Percentiles rank a stretch among this genome's conserved stretches.
These are phyloP conservation scores for Schizosaccharomyces cryophilus DNA, from an alignment of 805 yeast species.

Conservation along the genomic window DNA sequence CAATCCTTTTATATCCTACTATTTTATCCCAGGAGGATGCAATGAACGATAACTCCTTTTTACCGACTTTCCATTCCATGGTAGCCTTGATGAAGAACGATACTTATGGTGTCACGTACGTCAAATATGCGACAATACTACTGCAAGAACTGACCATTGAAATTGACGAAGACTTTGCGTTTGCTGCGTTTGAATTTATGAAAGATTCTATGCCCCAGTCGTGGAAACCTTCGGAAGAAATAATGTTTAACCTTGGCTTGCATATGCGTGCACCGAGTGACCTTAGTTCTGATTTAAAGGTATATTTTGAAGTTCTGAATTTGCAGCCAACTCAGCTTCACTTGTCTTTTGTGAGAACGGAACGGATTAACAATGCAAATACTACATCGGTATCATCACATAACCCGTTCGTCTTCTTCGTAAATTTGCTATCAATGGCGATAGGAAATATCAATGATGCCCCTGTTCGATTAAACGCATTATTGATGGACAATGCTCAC, in stretches of 20 bases:
- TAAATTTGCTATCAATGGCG: conserved; percentile 83
- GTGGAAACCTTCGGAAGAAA: conserved; percentile 16
- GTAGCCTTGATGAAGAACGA: conserved; percentile 68
- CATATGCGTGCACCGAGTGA: conserved; percentile 22
- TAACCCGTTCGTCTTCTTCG: conserved; percentile 39
- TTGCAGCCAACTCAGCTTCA: conserved; percentile 78
- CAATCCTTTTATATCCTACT: conserved; percentile 72
- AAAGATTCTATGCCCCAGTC: conserved; percentile 38
- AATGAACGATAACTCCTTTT: conserved; percentile 59
- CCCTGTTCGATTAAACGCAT: conserved; percentile 68
- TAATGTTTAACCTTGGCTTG: conserved; percentile 11
- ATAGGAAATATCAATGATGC: conserved; percentile 94
- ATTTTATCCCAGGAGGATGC: conserved; percentile 42
- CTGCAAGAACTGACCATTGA: conserved; percentile 82
- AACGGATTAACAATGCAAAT: conserved; percentile 35
- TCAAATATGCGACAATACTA: conserved; percentile 74
- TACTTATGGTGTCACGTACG: conserved; percentile 66
- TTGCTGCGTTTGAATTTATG: conserved; percentile 55
- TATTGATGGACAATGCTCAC: conserved; percentile 67
- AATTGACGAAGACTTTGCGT: conserved; percentile 77
- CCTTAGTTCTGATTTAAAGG: conserved; percentile 33
- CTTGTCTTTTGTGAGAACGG: conserved; percentile 76
- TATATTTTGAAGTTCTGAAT: conserved; percentile 73
- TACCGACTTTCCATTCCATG: conserved; percentile 77
- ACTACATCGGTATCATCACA: conserved; percentile 31